These are phyloP conservation scores for Daldinia loculata DNA, from an alignment of 495 filamentous ascomycete species.

Conservation along the genomic window DNA sequence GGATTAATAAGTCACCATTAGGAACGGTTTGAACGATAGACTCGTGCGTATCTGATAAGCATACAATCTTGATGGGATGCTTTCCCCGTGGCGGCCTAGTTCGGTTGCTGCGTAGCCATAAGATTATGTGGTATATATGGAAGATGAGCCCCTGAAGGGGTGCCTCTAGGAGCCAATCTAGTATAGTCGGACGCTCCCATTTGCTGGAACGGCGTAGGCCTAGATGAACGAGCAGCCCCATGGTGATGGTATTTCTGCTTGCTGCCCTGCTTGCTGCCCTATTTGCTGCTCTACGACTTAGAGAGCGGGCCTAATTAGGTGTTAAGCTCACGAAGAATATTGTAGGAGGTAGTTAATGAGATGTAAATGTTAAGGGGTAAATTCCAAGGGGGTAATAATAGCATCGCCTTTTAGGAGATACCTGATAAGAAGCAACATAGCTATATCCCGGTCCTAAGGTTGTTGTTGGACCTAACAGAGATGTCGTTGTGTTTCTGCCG, in stretches of 20 bases:
- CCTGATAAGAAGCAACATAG: background rate
- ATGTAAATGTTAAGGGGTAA: background rate
- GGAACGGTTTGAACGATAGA: constrained; percentile 67
- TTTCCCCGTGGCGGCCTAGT: constrained; percentile 60
- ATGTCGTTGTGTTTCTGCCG: constrained; percentile 11
- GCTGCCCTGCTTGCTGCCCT: constrained; percentile 23
- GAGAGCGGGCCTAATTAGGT: background rate
- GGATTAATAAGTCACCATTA: constrained; percentile 84
- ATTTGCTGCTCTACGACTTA: constrained; percentile 27
- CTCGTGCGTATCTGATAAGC: constrained; percentile 89
- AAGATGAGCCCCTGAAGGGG: constrained; percentile 60
- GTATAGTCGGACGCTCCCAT: constrained; percentile 62
- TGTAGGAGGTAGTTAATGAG: background rate
- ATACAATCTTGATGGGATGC: constrained; percentile 77
- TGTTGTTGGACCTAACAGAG: constrained; percentile 14
- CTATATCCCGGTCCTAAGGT: background rate
- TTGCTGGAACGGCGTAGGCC: constrained; percentile 49
- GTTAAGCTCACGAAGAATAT: background rate
- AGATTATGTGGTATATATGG: constrained; percentile 67
- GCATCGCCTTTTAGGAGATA: too few species aligned
- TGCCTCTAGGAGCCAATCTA: constrained; percentile 60
- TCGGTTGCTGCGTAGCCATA: constrained; percentile 69
- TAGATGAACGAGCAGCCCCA: constrained; percentile 48
- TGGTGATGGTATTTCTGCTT: constrained; percentile 19
- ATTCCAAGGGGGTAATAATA: background rate